These are phyloP conservation scores for Geranium rotundifolium DNA, from an alignment of 345 rosid species.

Conservation along the genomic window DNA sequence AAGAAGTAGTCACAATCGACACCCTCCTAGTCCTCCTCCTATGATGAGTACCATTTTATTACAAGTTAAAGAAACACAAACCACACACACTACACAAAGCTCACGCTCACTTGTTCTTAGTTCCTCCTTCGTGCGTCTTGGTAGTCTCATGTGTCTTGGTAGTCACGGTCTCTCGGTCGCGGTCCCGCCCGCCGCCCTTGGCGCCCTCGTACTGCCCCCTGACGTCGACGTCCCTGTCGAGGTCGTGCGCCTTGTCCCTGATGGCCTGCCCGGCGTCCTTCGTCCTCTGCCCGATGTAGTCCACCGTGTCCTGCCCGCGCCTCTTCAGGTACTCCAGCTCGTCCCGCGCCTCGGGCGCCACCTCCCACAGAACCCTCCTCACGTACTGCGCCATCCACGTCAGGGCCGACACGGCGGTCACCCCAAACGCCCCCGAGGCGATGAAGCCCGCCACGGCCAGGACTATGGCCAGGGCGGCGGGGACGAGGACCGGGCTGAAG, in stretches of 20 bases:
- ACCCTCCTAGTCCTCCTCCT: too few species aligned
- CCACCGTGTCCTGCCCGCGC: neutral
- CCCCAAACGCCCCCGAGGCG: conserved; percentile 72
- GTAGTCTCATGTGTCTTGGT: too few species aligned
- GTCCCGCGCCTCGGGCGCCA: neutral
- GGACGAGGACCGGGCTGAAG: conserved; percentile 80
- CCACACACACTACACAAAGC: too few species aligned
- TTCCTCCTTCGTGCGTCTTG: too few species aligned
- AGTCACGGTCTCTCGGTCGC: too few species aligned
- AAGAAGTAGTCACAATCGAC: too few species aligned
- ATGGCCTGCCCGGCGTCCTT: neutral
- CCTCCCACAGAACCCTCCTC: neutral
- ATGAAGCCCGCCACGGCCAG: conserved; percentile 51
- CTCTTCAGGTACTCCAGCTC: neutral
- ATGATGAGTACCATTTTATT: too few species aligned
- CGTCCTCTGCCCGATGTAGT: neutral
- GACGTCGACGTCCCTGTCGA: neutral
- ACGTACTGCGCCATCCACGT: conserved; percentile 42
- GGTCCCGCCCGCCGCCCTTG: neutral
- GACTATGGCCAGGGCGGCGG: conserved; percentile 44
- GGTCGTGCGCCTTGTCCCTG: neutral
- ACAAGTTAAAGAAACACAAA: too few species aligned
- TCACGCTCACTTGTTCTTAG: too few species aligned
- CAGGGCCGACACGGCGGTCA: conserved; percentile 59
- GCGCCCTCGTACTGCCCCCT: neutral